These are phyloP conservation scores for Debaryomyces nepalensis DNA, from an alignment of 1,139 yeast genomes.

Conservation along the genomic window DNA sequence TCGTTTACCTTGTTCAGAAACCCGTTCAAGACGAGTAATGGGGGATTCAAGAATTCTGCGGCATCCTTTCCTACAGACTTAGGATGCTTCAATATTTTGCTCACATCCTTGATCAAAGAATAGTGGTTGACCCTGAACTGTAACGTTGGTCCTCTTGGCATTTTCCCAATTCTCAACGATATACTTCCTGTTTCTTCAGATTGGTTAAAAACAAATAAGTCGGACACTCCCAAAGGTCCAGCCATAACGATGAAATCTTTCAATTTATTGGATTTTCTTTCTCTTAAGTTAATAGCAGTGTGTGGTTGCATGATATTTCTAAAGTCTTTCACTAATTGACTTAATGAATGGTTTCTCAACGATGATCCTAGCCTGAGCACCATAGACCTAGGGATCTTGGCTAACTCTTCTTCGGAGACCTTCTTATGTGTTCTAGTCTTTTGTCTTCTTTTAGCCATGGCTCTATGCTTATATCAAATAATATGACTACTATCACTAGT, in stretches of 20 bases:
- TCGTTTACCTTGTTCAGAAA: conserved; percentile 60
- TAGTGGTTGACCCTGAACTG: conserved; percentile 79
- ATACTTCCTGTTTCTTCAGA: conserved; percentile 78
- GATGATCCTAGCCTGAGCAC: conserved; percentile 86
- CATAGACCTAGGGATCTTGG: conserved; percentile 87
- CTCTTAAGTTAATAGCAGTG: conserved; percentile 86
- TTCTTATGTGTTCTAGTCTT: conserved; percentile 88
- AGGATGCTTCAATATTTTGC: conserved; percentile 67
- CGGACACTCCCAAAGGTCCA: conserved; percentile 93
- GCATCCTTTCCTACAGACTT: conserved; percentile 68
- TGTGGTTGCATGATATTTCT: conserved; percentile 95
- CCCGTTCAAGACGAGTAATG: conserved; percentile 89
- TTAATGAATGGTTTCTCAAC: conserved; percentile 76
- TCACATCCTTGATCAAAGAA: conserved; percentile 84
- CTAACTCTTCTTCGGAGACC: conserved; percentile 66
- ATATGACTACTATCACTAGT: background rate
- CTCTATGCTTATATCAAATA: background rate
- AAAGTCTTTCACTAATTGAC: conserved; percentile 85
- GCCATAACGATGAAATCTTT: conserved; percentile 96
- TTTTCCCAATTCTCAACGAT: conserved; percentile 78
- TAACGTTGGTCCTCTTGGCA: conserved; percentile 94
- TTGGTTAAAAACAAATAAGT: conserved; percentile 84
- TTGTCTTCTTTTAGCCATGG: conserved; percentile 50
- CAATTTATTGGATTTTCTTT: conserved; percentile 82
- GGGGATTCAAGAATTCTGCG: conserved; percentile 73